phyloP scores from a whole-genome alignment of 1,284 basidiomycete genomes.

The Sparassis latifolia region DNA sequence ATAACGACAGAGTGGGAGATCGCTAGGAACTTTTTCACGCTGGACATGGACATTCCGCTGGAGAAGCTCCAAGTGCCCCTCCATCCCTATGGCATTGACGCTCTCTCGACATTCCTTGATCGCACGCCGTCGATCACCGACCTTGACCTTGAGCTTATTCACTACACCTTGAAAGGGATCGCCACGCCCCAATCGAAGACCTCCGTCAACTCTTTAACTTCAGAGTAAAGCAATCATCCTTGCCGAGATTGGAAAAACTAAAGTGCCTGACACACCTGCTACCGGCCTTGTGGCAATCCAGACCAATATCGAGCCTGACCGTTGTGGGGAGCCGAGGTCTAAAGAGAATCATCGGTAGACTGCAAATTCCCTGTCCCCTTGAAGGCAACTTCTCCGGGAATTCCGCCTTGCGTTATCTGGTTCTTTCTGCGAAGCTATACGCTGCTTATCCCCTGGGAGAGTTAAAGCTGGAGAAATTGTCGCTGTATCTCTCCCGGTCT shows the following conservation, averaged over 20 bases:
- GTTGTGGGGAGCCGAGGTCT: no score
- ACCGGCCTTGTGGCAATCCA: neutral
- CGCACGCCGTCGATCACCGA: constrained; percentile 4
- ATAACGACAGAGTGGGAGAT: constrained; percentile 6
- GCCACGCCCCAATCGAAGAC: no score
- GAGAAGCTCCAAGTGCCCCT: constrained; percentile 4
- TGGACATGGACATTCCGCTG: neutral
- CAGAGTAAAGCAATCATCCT: neutral
- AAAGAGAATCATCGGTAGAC: no score
- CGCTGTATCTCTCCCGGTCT: no score
- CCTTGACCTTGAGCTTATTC: neutral
- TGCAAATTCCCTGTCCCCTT: no score
- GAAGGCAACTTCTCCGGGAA: no score
- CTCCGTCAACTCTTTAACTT: neutral
- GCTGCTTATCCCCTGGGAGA: no score
- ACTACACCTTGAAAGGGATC: no score
- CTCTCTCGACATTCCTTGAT: constrained; percentile 6
- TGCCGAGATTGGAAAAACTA: constrained; percentile 6
- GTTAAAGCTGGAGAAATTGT: no score
- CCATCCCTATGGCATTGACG: neutral
- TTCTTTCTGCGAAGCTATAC: no score
- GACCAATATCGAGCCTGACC: no score
- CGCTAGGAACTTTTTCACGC: constrained; percentile 3
- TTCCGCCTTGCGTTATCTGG: no score
- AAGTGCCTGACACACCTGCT: constrained; percentile 7